Evolutionary conservation across 2,329 filamentous ascomycete species (phyloP).

Genomic region (Ceratocystis huliohia): DNA sequence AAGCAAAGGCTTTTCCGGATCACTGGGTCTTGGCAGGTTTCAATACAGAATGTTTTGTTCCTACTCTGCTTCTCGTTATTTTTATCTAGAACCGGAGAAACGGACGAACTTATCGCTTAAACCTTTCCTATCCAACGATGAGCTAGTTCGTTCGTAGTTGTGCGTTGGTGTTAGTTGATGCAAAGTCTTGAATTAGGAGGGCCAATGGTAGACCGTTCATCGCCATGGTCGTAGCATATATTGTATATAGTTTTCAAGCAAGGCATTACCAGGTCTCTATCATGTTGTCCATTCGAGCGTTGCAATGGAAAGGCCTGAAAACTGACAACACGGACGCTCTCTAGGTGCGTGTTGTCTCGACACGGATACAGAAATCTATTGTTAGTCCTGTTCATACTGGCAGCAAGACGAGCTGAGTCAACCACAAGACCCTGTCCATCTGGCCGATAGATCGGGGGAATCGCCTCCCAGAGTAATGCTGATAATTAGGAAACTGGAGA

Average conservation of each 20-base stretch:
- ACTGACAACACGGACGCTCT: neutral
- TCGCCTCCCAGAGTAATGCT: neutral
- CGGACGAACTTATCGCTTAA: neutral
- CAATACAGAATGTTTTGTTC: neutral
- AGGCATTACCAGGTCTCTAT: no score
- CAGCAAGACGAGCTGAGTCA: neutral
- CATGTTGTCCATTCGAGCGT: no score
- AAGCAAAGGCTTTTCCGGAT: neutral
- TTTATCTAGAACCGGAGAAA: neutral
- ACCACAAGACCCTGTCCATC: no score
- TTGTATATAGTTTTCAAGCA: no score
- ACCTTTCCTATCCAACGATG: neutral
- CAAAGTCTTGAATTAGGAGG: no score
- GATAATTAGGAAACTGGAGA: neutral
- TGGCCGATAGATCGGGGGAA: no score
- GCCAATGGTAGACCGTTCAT: no score
- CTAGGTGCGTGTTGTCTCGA: neutral
- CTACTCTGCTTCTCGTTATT: neutral
- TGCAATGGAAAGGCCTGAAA: neutral
- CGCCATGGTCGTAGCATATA: no score
- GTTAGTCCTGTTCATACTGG: neutral
- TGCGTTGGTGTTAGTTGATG: neutral
- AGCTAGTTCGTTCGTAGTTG: neutral
- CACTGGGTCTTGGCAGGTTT: slow-evolving; percentile 7
- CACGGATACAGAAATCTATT: neutral